A percentile compares a stretch with the other conserved stretches of the same genome.
phyloP scores from a whole-genome alignment of 2,329 filamentous ascomycete species.

The Monosporascus sp. region DNA sequence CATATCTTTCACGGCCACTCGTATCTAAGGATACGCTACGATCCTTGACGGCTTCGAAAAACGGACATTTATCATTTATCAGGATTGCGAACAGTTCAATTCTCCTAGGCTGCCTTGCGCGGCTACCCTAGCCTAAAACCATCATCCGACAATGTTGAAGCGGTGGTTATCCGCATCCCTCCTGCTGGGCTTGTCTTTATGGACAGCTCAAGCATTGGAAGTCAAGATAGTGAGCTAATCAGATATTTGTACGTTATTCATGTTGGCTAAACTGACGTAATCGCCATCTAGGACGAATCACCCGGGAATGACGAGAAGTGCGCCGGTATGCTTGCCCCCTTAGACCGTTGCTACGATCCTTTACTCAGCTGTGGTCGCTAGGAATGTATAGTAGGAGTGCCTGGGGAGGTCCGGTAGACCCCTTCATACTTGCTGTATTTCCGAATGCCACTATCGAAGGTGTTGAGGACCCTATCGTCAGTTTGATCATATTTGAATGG shows the following conservation, averaged over 20 bases:
- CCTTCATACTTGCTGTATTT: conserved; percentile 84
- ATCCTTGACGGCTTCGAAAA: too few species aligned
- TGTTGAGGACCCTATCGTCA: conserved; percentile 68
- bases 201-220: conserved; percentile 52
- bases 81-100: conserved; percentile 16
- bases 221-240: conserved; percentile 45
- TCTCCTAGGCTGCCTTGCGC: conserved; percentile 23
- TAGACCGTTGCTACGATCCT: conserved; percentile 1
- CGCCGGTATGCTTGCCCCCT: conserved; percentile 39
- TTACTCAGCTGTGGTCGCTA: conserved; percentile 26
- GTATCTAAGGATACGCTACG: too few species aligned
- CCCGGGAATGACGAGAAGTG: conserved; percentile 78
- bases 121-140: conserved; percentile 13
- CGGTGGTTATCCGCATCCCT: conserved; percentile 44
- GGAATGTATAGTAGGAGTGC: conserved; percentile 90
- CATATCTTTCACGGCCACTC: background rate
- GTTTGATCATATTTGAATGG: conserved; percentile 92
- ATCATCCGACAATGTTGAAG: conserved; percentile 41
- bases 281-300: conserved; percentile 58
- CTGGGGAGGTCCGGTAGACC: conserved; percentile 84
- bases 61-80: background rate
- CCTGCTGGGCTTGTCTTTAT: conserved; percentile 47
- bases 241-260: background rate
- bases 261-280: conserved; percentile 6
- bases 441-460: conserved; percentile 52